Percentiles rank a stretch among this genome's conserved stretches.
Evolutionary conservation across 2,329 filamentous ascomycete genomes (phyloP).

Genomic region (Cryphonectria carpinicola): DNA sequence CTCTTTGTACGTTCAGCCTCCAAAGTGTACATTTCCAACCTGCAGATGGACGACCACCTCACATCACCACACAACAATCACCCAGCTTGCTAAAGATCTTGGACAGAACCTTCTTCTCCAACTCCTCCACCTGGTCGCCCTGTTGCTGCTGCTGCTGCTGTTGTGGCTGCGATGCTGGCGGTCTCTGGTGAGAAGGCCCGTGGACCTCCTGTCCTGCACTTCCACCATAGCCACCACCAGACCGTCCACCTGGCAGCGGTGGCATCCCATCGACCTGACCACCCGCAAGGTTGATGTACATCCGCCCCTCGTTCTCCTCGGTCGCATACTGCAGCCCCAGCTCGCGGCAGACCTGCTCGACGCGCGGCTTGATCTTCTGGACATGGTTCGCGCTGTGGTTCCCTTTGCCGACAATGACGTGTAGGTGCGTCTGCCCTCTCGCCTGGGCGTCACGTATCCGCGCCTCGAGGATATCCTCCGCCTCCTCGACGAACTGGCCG

Average conservation of each 20-base stretch:
- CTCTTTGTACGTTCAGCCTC: neutral
- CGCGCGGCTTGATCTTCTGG: constrained; percentile 93
- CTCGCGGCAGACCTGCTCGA: constrained; percentile 84
- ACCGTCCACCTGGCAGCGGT: constrained; percentile 53
- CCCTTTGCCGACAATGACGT: constrained; percentile 95
- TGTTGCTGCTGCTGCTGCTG: constrained; percentile 48
- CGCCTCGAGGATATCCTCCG: constrained; percentile 85
- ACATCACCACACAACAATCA: constrained; percentile 67
- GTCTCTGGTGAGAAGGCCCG: constrained; percentile 34
- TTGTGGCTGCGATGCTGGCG: constrained; percentile 41
- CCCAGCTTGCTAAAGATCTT: constrained; percentile 67
- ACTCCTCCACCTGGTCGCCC: constrained; percentile 60
- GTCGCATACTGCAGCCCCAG: constrained; percentile 81
- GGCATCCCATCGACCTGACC: constrained; percentile 55
- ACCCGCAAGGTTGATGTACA: constrained; percentile 85
- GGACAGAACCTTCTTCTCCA: constrained; percentile 64
- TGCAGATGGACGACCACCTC: constrained; percentile 32
- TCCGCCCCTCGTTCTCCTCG: constrained; percentile 86
- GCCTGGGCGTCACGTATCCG: constrained; percentile 78
- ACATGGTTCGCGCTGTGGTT: constrained; percentile 83
- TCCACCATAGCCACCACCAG: constrained; percentile 42
- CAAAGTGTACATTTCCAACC: neutral
- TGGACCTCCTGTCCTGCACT: constrained; percentile 43
- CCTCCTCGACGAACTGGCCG: constrained; percentile 92
- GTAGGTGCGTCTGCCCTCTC: constrained; percentile 78